Evolutionary conservation across 179 eudicot species (phyloP), one percentile per base, ranked within the genome.

Genomic region (Beta macrorhiza): DNA sequence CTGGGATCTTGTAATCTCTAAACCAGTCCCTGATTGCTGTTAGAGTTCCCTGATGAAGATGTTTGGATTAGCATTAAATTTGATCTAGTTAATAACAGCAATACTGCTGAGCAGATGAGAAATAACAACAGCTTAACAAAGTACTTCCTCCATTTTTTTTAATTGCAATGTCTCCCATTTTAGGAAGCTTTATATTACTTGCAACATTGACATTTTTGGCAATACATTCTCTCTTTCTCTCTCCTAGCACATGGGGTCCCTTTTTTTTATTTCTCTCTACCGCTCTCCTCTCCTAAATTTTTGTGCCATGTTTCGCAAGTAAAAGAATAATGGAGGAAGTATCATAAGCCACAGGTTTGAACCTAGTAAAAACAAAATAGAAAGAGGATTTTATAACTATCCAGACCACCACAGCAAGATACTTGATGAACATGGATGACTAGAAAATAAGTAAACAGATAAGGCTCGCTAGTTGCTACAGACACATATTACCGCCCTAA

Each of bases 11-110:
- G 92, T 96, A 96, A 85, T 96, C 98, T 82, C 99, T 93, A 81
- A 96, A 96, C 99, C 99, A 96, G 89, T 93, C 99, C 90, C 97
- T 89, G 75, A 96, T 96, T 87, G 99, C 96, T 15, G 98, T 94
- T 32, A 96, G 91, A 80, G 98, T 92, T 70, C 99, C 99, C 99
- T 96, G 90, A 73, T 53, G 29, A 72, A 72, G 9, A 85, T 7
- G 4, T 29, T 77, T 59, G 62, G 49, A 53, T 81, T 52, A 78
- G 71, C 15, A 16, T 42, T 22, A 67, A 61, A 29, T 52, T 58
- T n/a, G 11, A 10, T 67, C 13, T 6, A n/a, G 37, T 47, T 55
- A 19, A 69, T 49, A 20, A 57, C 5, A 16, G 22, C 13, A 78
- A 6, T 32, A 77, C 47, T 44, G 53, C 57, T 20, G 19, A 59